These are phyloP conservation scores for Cercospora beticola DNA, from an alignment of 2,329 filamentous ascomycete species.

Conservation along the genomic window DNA sequence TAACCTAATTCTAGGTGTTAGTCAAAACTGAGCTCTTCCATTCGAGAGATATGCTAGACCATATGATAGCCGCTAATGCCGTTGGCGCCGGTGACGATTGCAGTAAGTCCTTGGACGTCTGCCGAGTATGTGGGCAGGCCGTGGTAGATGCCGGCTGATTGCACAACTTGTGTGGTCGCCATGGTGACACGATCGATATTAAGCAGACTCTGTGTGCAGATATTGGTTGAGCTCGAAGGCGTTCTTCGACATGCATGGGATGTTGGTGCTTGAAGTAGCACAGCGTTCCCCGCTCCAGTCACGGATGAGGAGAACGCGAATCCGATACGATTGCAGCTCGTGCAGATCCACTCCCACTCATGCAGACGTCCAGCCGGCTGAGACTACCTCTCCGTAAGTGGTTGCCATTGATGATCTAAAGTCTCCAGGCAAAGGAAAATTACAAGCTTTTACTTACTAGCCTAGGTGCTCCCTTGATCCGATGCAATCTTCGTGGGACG, in stretches of 20 bases:
- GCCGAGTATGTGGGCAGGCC: slow-evolving; percentile 45
- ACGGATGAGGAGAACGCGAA: not conserved
- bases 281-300: not conserved
- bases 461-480: not conserved
- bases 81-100: slow-evolving; percentile 53
- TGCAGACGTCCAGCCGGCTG: not conserved
- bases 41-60: not conserved
- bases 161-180: slow-evolving; percentile 7
- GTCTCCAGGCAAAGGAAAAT: not conserved
- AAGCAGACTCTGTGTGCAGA: not conserved
- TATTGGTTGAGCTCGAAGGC: not conserved
- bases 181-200: not conserved
- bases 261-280: not conserved
- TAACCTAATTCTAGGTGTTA: slow-evolving; percentile 40
- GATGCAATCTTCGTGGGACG: not conserved
- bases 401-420: not conserved
- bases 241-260: not conserved
- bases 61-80: slow-evolving; percentile 51
- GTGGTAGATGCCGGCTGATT: slow-evolving; percentile 46
- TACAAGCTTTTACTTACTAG: not conserved
- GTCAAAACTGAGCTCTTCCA: not conserved
- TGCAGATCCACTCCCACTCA: not conserved
- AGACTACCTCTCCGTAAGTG: not conserved
- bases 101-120: slow-evolving; percentile 44
- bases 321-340: not conserved